Evolutionary conservation across 2,329 filamentous ascomycete species (phyloP).

Genomic region (Coniochaeta sp.): DNA sequence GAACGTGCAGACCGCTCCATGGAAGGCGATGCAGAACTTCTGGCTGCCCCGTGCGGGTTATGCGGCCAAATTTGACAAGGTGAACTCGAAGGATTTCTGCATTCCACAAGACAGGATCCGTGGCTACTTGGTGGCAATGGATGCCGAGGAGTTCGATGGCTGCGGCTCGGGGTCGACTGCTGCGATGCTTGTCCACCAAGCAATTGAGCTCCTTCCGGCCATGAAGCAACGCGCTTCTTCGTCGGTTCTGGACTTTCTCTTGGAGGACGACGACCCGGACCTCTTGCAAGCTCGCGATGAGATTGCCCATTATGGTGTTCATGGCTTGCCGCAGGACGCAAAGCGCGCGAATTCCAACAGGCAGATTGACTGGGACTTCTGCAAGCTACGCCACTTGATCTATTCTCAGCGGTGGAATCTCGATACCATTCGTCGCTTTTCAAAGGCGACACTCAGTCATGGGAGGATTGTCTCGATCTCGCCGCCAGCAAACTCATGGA

Average conservation of each 20-base stretch:
- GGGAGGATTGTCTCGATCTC: conserved; percentile 26
- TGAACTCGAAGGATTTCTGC: conserved; percentile 67
- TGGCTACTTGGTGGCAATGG: conserved; percentile 52
- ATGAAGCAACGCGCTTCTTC: conserved; percentile 53
- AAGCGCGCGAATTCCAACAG: conserved; percentile 12
- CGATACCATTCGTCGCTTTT: conserved; percentile 49
- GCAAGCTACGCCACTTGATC: conserved; percentile 50
- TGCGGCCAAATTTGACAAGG: conserved; percentile 32
- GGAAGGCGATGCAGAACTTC: conserved; percentile 37
- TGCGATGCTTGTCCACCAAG: conserved; percentile 32
- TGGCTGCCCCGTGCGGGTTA: conserved; percentile 46
- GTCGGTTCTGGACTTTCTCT: conserved; percentile 53
- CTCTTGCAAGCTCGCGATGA: conserved; percentile 42
- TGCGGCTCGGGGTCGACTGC: conserved; percentile 5
- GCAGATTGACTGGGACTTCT: conserved; percentile 42
- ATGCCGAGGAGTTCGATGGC: conserved; percentile 25
- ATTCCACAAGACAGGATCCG: conserved; percentile 62
- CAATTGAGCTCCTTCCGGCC: conserved; percentile 24
- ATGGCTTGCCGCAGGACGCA: conserved; percentile 10
- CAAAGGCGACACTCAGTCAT: conserved; percentile 49
- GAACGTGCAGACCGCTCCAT: conserved; percentile 58
- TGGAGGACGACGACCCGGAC: conserved; percentile 45
- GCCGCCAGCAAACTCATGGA: conserved; percentile 48
- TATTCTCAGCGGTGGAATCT: conserved; percentile 42
- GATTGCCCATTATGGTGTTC: conserved; percentile 22